Base-by-base conservation (phyloP, 2,329 filamentous ascomycete genomes). In the Teratosphaeria destructans region DNA sequence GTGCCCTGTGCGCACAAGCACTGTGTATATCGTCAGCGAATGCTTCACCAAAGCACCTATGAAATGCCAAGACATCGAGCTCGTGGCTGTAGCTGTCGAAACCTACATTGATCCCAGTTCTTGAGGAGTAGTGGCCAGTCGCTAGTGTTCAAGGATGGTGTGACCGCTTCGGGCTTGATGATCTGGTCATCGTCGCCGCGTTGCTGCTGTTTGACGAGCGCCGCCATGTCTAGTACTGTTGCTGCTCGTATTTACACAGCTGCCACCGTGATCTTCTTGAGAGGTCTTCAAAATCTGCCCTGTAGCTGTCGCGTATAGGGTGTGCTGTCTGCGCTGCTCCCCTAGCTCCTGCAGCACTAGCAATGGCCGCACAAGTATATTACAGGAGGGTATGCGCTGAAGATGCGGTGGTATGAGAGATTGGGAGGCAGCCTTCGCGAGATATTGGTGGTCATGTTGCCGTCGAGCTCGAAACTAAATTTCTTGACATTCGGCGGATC, bases 81-180 rank as follows among this genome's bases (percentile, higher is more conserved):
- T 49, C 8, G 6, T 49, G 43, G 12, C 43, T 5, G 1, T 49
- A 14, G 16, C 16, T 23, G 16, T 19, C 19, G n/a, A 16, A 26
- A 59, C 87, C 74, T 83, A 94, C 90, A 81, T 74, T 92, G 89
- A 77, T 91, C 89, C 79, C 95, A 97, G 80, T 96, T 95, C 81
- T 95, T 95, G 72, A 97, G 83, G 70, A 97, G 82, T 71, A 97
- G 81, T 70, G 94, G 94, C 90, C 91, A 96, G 75, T 86, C 83
- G 80, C 87, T 92, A 68, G 90, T 95, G 77, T 95, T 87, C 70
- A 95, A 81, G 62, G 85, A 79, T 67, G 91, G 89, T 70, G 87
- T 85, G 67, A 83, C 80, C 70, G 88, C 86, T 81, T 95, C 86
- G 59, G 94, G 94, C 85, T 96, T 96, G 81, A 99, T 96, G 75